Base-by-base conservation (phyloP, 257 asterid genomes). In the Parsonsia alboflavescens region DNA sequence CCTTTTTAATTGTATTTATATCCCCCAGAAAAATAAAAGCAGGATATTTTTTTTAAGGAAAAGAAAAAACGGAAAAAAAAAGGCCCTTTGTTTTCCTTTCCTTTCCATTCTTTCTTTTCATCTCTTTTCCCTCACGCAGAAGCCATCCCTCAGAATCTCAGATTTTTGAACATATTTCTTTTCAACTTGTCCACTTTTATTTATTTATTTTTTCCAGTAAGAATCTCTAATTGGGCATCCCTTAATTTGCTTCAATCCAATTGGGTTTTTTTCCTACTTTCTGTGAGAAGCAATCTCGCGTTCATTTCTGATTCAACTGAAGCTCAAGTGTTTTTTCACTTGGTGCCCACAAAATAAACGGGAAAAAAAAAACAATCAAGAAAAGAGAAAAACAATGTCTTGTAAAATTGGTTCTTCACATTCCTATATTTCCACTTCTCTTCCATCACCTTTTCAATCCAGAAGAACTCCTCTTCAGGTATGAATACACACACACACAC, bases 381-480 rank as follows among this genome's bases (percentile, higher is more conserved):
- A 78, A 72, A 63, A n/a, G 61, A 41, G 24, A 70, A 52, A 61
- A 71, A 75, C 12, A 84, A 86, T 89, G 97, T 78, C 89, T 57
- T 79, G 75, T 70, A 82, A 87, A 80, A 50, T 78, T 69, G 84
- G 79, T 78, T 79, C 87, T 76, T 81, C 89, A 45, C 79, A 85
- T 77, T 78, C 92, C 69, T 78, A 79, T 65, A 73, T 78, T 70
- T 84, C 87, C 44, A 50, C 87, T 11, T 63, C 83, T 69, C 75
- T 81, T 76, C 83, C 88, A 70, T 83, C 89, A 24, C 82, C 91
- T 63, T 73, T 76, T 70, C 87, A 78, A 68, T 76, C 83, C 73
- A 83, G 71, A 71, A 73, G 77, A 16, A 72, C 77, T 66, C 63
- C 36, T 70, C 75, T 76, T 16, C 79, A 78, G 91, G 97, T 87